Conservation (phyloP, 2,329 filamentous ascomycete genomes). For the Pseudopithomyces maydicus region DNA sequence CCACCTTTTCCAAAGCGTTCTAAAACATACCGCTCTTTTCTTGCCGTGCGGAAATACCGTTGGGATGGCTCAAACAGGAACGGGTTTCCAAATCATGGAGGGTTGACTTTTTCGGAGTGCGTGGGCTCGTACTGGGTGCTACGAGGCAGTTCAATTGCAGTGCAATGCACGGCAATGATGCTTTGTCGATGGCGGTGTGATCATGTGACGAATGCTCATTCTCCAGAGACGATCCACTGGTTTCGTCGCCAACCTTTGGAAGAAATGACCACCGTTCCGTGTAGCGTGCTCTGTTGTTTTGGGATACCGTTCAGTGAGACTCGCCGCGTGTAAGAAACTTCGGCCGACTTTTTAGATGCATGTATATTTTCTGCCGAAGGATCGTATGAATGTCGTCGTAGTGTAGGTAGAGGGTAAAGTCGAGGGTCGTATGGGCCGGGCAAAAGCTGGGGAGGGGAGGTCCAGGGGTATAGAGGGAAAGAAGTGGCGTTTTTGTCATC, state of each 20-base stretch:
- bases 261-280: conserved; percentile 34
- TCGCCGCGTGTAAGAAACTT: conserved; percentile 31
- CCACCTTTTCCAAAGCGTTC: not conserved
- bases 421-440: conserved; percentile 43
- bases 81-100: not conserved
- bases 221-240: conserved; percentile 39
- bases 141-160: not conserved
- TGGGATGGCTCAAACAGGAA: not conserved
- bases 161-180: not conserved
- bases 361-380: not conserved
- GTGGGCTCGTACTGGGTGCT: not conserved
- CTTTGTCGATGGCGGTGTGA: conserved; percentile 6
- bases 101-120: not conserved
- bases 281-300: conserved; percentile 16
- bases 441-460: conserved; percentile 32
- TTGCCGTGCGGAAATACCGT: not conserved
- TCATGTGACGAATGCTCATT: conserved; percentile 19
- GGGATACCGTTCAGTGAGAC: conserved; percentile 30
- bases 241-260: conserved; percentile 41
- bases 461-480: conserved; percentile 40
- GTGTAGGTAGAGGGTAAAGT: conserved; percentile 39
- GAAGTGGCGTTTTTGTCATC: conserved; percentile 22
- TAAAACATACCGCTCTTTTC: not conserved
- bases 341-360: conserved; percentile 11
- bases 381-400: conserved; percentile 24